Percentiles rank a stretch among this genome's conserved stretches.
These are phyloP conservation scores for Sphaerostilbella broomeana DNA, from an alignment of 2,329 filamentous ascomycete species.

Conservation along the genomic window DNA sequence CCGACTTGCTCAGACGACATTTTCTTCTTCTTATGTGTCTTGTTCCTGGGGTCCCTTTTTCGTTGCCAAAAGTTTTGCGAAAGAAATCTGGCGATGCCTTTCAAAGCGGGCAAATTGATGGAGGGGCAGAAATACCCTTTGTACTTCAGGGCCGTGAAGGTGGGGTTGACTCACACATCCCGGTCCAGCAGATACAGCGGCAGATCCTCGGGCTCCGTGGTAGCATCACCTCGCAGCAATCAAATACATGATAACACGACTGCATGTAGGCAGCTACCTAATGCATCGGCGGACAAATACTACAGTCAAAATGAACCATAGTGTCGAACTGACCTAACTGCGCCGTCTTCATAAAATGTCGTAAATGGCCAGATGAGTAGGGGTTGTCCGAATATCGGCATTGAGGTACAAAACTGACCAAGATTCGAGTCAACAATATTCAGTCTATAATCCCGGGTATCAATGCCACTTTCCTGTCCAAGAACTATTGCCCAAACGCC, in stretches of 20 bases:
- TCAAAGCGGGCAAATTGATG: slow-evolving; percentile 21
- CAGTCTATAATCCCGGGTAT: no score
- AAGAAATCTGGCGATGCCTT: slow-evolving; percentile 22
- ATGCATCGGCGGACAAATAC: no score
- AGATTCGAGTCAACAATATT: no score
- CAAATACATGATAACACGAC: no score
- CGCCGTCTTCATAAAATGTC: no score
- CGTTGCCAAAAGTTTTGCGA: slow-evolving; percentile 17
- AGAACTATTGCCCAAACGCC: slow-evolving; percentile 14
- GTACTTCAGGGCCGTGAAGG: slow-evolving; percentile 17
- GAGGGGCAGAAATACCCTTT: slow-evolving; percentile 25
- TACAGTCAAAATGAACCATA: no score
- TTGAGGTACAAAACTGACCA: no score
- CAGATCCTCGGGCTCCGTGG: slow-evolving; percentile 20
- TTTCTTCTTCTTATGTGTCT: slow-evolving; percentile 15
- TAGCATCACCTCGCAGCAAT: no score
- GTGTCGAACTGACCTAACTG: no score
- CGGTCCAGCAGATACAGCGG: slow-evolving; percentile 12
- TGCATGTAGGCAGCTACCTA: no score
- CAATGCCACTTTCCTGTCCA: slow-evolving; percentile 10
- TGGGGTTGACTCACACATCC: slow-evolving; percentile 30
- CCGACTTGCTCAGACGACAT: slow-evolving; percentile 35
- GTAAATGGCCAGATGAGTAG: no score
- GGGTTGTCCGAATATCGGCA: no score
- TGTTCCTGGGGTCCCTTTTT: slow-evolving; percentile 15